Evolutionary conservation across 1,284 basidiomycete genomes (phyloP).

Genomic region (Phellopilus nigrolimitatus): DNA sequence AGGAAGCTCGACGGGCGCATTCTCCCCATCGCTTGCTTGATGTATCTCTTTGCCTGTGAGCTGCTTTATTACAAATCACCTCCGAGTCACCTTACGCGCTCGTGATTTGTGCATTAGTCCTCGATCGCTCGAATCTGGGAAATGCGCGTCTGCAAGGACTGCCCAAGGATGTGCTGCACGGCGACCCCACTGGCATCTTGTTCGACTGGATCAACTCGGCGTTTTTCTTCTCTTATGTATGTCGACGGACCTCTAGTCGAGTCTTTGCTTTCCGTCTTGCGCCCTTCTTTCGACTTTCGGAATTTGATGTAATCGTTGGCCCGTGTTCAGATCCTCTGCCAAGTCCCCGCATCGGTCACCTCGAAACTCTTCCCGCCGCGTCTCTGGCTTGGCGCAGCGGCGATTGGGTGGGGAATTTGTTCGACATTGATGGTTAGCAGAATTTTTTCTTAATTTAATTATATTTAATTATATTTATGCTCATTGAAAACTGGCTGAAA

Average conservation of each 20-base stretch:
- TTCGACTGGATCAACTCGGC: constrained; percentile 74
- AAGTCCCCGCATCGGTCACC: constrained; percentile 61
- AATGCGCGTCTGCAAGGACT: constrained; percentile 73
- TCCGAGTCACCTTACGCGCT: no score
- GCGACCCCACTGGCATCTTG: constrained; percentile 58
- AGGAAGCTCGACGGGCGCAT: constrained; percentile 65
- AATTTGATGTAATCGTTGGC: not conserved
- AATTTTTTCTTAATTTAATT: not conserved
- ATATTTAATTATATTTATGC: no score
- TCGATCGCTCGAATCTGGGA: constrained; percentile 55
- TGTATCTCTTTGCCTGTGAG: constrained; percentile 74
- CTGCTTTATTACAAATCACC: no score
- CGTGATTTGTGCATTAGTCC: not conserved
- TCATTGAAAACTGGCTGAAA: no score
- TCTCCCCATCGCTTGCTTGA: constrained; percentile 62
- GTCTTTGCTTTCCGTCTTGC: no score
- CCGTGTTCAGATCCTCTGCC: constrained; percentile 53
- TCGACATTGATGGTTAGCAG: constrained; percentile 62
- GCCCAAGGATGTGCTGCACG: constrained; percentile 55
- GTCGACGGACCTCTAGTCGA: no score
- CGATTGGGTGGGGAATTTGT: constrained; percentile 65
- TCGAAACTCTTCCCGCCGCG: constrained; percentile 66
- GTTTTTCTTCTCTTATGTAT: constrained; percentile 73
- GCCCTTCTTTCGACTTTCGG: not conserved
- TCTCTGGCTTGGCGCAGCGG: constrained; percentile 59